Percentiles rank a stretch among this genome's conserved stretches.
Conservation (phyloP, 768 basidiomycete species). For the Suillus clintonianus region DNA sequence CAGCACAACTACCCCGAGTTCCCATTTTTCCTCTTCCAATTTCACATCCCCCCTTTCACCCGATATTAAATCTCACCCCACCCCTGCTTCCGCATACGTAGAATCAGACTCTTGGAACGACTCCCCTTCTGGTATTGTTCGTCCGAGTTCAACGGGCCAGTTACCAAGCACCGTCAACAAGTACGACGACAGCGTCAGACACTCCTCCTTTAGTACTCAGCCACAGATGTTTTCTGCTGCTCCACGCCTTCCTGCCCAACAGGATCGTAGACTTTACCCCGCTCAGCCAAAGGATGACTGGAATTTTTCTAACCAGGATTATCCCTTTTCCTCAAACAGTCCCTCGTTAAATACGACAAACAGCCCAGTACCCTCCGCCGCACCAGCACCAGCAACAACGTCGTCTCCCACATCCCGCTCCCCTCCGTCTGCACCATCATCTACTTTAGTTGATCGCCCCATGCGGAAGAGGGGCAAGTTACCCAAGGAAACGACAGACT, state of each 20-base stretch:
- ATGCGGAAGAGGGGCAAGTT: constrained; percentile 85
- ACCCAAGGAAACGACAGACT: constrained; percentile 89
- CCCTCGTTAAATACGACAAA: constrained; percentile 25
- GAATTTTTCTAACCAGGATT: constrained; percentile 65
- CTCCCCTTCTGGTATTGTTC: constrained; percentile 59
- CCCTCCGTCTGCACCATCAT: constrained; percentile 50
- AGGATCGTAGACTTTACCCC: constrained; percentile 57
- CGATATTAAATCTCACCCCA: constrained; percentile 45
- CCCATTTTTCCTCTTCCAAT: constrained; percentile 48
- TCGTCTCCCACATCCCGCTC: constrained; percentile 48
- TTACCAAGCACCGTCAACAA: constrained; percentile 52
- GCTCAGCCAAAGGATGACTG: constrained; percentile 63
- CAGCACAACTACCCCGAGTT: constrained; percentile 52
- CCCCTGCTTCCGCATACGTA: constrained; percentile 44
- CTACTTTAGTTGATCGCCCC: constrained; percentile 72
- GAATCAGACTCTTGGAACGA: constrained; percentile 58
- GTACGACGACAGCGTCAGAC: constrained; percentile 72
- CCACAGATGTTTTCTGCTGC: constrained; percentile 66
- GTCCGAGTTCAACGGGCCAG: constrained; percentile 68
- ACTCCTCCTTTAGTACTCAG: constrained; percentile 65
- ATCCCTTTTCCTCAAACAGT: constrained; percentile 41
- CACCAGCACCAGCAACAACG: constrained; percentile 41
- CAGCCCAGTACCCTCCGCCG: constrained; percentile 37
- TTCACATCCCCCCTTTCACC: constrained; percentile 51
- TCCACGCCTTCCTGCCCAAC: constrained; percentile 72